Conservation (phyloP, 2,329 filamentous ascomycete genomes). For the Xylaria sp. region DNA sequence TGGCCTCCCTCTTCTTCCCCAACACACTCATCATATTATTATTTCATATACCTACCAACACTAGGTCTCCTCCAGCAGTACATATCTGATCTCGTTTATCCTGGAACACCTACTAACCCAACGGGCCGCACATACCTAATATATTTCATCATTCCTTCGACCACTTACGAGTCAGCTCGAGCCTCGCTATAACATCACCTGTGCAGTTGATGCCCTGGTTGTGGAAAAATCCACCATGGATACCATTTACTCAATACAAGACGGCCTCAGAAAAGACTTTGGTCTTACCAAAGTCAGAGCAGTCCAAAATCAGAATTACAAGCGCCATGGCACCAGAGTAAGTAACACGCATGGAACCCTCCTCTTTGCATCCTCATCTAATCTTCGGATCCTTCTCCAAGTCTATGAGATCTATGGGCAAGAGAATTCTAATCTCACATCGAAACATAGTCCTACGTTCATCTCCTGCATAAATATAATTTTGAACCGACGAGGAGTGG, state of each 20-base stretch:
- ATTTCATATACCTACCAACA: background rate
- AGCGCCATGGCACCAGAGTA: constrained; percentile 65
- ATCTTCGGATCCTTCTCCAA: background rate
- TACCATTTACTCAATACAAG: constrained; percentile 51
- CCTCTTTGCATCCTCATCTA: too few relatives aligned
- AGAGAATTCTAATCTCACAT: background rate
- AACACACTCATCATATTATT: background rate
- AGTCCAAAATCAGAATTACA: constrained; percentile 69
- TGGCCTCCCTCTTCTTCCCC: background rate
- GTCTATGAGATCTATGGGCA: background rate
- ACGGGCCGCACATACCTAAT: constrained; percentile 3
- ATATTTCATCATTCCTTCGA: background rate
- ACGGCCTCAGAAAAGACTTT: constrained; percentile 51
- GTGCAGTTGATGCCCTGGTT: constrained; percentile 1
- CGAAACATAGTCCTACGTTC: constrained; percentile 63
- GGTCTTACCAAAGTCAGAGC: constrained; percentile 61
- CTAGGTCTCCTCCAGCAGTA: background rate
- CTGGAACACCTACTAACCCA: constrained; percentile 14
- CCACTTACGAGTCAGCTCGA: background rate
- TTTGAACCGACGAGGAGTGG: constrained; percentile 72
- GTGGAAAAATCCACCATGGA: constrained; percentile 49
- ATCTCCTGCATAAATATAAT: constrained; percentile 69
- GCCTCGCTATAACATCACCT: background rate
- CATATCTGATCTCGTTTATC: constrained; percentile 11
- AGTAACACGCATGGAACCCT: constrained; percentile 1